Evolutionary conservation across 2,329 filamentous ascomycete genomes (phyloP).

Genomic region (Pestalotiopsis sp.): DNA sequence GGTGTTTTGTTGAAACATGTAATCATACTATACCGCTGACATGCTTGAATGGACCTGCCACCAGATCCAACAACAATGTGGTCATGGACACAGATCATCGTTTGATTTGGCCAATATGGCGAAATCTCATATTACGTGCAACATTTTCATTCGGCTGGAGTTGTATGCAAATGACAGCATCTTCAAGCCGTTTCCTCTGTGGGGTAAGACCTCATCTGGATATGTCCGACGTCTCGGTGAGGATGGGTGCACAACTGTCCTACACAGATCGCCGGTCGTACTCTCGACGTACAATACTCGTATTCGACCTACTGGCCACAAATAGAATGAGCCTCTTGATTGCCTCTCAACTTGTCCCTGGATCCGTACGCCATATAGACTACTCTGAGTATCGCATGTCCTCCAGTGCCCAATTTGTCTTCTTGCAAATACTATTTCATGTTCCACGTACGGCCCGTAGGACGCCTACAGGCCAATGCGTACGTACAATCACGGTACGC

Average conservation of each 20-base stretch:
- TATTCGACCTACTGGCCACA: background rate
- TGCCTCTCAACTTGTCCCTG: background rate
- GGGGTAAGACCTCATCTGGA: background rate
- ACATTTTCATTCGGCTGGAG: background rate
- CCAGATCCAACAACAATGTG: too few relatives aligned
- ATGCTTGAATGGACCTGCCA: too few relatives aligned
- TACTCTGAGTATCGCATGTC: background rate
- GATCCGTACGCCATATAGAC: background rate
- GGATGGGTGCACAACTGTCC: background rate
- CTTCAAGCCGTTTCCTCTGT: background rate
- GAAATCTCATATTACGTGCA: background rate
- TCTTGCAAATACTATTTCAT: slow-evolving; percentile 6
- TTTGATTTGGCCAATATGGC: too few relatives aligned
- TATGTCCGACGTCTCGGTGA: background rate
- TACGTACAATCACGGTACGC: slow-evolving; percentile 14
- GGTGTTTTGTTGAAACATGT: too few relatives aligned
- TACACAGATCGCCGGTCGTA: background rate
- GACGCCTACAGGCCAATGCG: slow-evolving; percentile 20
- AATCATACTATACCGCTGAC: too few relatives aligned
- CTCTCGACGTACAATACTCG: background rate
- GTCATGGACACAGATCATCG: too few relatives aligned
- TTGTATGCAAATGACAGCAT: background rate
- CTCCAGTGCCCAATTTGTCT: slow-evolving; percentile 12
- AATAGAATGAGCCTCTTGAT: background rate
- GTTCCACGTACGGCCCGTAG: slow-evolving; percentile 19